phyloP scores from a whole-genome alignment of 2,329 filamentous ascomycete species.

The Fusarium albidum region DNA sequence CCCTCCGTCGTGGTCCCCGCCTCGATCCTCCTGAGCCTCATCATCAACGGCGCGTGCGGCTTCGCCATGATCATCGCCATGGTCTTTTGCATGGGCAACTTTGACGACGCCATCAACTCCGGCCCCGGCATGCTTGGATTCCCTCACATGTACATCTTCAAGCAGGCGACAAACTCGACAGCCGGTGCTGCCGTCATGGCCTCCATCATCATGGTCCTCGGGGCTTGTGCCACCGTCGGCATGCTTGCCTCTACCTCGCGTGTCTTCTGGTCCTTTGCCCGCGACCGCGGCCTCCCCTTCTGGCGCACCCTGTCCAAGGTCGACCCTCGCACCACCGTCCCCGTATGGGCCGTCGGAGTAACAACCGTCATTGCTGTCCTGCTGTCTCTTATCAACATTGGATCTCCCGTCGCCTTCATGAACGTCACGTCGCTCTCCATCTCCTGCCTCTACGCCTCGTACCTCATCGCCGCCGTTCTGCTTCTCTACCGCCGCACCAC shows the following conservation, averaged over 20 bases:
- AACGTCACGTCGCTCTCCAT: conserved; percentile 44
- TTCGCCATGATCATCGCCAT: conserved; percentile 65
- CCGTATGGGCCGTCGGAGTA: conserved; percentile 38
- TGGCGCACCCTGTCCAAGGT: conserved; percentile 42
- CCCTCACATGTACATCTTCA: conserved; percentile 68
- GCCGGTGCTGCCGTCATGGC: conserved; percentile 60
- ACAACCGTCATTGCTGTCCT: conserved; percentile 41
- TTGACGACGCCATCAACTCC: conserved; percentile 52
- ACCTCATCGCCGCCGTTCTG: conserved; percentile 40
- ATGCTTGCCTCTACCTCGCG: conserved; percentile 66
- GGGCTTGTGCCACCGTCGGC: conserved; percentile 58
- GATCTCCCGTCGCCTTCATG: conserved; percentile 41
- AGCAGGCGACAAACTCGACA: conserved; percentile 56
- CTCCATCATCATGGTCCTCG: conserved; percentile 56
- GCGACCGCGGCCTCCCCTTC: conserved; percentile 44
- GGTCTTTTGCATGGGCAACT: conserved; percentile 61
- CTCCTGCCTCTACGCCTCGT: conserved; percentile 42
- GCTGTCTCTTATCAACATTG: conserved; percentile 46
- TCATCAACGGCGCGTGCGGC: conserved; percentile 60
- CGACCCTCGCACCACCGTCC: conserved; percentile 39
- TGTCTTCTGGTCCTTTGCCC: conserved; percentile 62
- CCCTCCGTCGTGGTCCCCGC: conserved; percentile 59
- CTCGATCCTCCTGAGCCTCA: conserved; percentile 57
- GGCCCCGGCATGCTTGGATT: conserved; percentile 53
- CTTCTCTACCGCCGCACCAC: conserved; percentile 43